Percentiles rank a stretch among this genome's conserved stretches.
These are phyloP conservation scores for Chlorociboria aeruginascens DNA, from an alignment of 495 filamentous ascomycete genomes.

Conservation along the genomic window DNA sequence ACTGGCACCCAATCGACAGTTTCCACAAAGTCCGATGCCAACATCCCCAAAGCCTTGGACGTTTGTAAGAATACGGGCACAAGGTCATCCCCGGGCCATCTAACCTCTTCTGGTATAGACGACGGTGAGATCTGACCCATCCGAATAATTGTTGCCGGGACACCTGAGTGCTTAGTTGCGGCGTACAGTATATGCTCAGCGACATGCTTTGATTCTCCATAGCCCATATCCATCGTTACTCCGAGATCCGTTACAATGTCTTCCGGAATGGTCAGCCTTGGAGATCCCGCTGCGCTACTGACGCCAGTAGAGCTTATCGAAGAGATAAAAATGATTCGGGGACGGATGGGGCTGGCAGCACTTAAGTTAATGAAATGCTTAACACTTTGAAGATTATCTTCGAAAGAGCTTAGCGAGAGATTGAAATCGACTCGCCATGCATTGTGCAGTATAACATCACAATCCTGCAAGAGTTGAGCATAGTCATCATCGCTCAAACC, in stretches of 20 bases:
- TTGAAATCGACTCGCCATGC: conserved; percentile 43
- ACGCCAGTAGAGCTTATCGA: conserved; percentile 24
- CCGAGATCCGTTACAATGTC: not conserved
- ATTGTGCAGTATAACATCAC: conserved; percentile 29
- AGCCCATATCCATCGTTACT: not conserved
- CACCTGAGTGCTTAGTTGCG: not conserved
- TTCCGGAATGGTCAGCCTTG: not conserved
- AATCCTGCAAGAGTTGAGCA: not conserved
- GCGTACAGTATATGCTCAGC: not conserved
- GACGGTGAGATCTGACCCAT: not conserved
- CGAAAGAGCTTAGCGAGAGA: conserved; percentile 26
- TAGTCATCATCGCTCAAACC: too few relatives aligned
- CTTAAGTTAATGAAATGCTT: conserved; percentile 27
- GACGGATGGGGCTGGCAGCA: conserved; percentile 13
- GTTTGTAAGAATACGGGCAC: not conserved
- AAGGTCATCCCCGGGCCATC: not conserved
- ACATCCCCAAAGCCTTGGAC: not conserved
- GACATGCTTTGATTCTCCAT: conserved; percentile 2
- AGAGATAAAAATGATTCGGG: conserved; percentile 29
- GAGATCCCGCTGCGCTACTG: not conserved
- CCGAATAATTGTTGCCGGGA: not conserved
- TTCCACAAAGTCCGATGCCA: not conserved
- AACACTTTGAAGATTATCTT: conserved; percentile 24
- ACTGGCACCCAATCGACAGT: conserved; percentile 5
- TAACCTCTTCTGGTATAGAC: not conserved